Evolutionary conservation across 2,329 filamentous ascomycete species (phyloP).

Genomic region (Cryphonectria japonica): DNA sequence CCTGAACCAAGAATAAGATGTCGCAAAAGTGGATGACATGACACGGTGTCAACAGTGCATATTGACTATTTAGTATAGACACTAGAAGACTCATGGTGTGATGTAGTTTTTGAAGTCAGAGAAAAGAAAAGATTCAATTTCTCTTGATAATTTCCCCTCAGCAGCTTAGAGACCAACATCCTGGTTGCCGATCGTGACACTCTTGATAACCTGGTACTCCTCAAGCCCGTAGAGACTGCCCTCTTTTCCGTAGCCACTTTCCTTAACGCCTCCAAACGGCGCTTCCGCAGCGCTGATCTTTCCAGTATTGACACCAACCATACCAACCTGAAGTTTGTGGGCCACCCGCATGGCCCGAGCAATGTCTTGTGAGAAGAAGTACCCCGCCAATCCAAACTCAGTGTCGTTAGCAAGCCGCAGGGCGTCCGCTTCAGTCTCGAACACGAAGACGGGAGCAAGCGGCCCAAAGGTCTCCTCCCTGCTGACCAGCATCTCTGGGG

Average conservation of each 20-base stretch:
- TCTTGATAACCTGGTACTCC: not conserved
- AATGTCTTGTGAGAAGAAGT: conserved; percentile 14
- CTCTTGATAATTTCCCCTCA: too few species aligned
- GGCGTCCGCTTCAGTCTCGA: not conserved
- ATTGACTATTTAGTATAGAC: too few species aligned
- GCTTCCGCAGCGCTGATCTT: conserved; percentile 8
- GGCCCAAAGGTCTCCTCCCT: not conserved
- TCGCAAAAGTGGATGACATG: too few species aligned
- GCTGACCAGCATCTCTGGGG: not conserved
- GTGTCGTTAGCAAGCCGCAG: not conserved
- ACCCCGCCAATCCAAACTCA: conserved; percentile 3
- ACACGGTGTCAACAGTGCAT: too few species aligned
- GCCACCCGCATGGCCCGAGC: conserved; percentile 3
- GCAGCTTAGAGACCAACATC: not conserved
- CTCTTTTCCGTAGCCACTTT: conserved; percentile 14
- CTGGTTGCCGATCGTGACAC: not conserved
- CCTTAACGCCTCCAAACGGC: conserved; percentile 10
- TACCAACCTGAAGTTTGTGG: conserved; percentile 4
- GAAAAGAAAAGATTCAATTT: too few species aligned
- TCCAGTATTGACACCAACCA: conserved; percentile 12
- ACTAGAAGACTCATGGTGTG: too few species aligned
- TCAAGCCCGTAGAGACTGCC: not conserved
- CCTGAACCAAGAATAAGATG: too few species aligned
- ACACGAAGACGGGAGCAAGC: not conserved
- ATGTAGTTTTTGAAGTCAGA: too few species aligned